Evolutionary conservation across 2,329 filamentous ascomycete species (phyloP).

Genomic region (Achaetomium macrosporum): DNA sequence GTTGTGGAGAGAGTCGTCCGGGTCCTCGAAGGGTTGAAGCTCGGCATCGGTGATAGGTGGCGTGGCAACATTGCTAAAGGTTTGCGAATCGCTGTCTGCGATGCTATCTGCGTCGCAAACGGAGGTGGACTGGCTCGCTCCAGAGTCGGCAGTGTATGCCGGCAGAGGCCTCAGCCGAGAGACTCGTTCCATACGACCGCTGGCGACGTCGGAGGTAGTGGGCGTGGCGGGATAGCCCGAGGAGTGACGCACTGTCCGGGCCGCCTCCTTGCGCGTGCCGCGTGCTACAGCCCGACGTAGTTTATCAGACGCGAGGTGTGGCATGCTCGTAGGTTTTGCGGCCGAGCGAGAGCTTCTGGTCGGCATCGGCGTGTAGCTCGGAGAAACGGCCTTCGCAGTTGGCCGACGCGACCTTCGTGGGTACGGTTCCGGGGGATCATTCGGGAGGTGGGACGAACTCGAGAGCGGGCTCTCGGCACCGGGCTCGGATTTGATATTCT

Average conservation of each 20-base stretch:
- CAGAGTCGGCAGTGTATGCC: constrained; percentile 40
- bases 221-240: constrained; percentile 47
- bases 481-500: constrained; percentile 28
- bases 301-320: constrained; percentile 33
- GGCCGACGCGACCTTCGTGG: constrained; percentile 32
- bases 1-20: constrained; percentile 44
- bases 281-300: constrained; percentile 35
- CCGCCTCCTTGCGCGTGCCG: constrained; percentile 27
- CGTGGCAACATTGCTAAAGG: constrained; percentile 63
- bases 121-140: constrained; percentile 34
- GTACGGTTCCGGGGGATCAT: constrained; percentile 24
- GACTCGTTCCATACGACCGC: constrained; percentile 29
- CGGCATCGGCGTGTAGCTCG: constrained; percentile 26
- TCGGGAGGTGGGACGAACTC: constrained; percentile 25
- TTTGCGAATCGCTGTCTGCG: constrained; percentile 49
- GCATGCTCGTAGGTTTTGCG: constrained; percentile 27
- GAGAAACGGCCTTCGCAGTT: constrained; percentile 31
- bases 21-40: constrained; percentile 52
- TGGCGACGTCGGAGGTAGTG: constrained; percentile 46
- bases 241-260: constrained; percentile 25
- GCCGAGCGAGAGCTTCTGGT: constrained; percentile 30
- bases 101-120: constrained; percentile 47
- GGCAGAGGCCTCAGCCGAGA: constrained; percentile 38
- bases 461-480: constrained; percentile 30
- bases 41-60: constrained; percentile 72